Evolutionary conservation across 768 basidiomycete genomes (phyloP).

Genomic region (Cystofilobasidium capitatum): DNA sequence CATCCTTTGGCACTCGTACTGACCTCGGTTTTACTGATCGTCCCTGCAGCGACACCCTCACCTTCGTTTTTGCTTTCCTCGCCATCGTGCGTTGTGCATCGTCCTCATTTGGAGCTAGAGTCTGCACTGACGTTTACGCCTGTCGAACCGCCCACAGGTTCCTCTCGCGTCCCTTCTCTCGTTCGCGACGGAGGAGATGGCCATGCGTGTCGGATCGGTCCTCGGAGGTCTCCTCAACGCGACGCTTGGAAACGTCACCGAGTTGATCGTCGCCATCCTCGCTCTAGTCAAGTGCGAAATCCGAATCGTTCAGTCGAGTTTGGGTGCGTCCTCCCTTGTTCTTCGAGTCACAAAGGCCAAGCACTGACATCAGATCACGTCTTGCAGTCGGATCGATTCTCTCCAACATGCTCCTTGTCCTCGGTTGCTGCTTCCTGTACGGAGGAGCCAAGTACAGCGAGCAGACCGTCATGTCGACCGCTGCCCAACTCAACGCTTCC

Average conservation of each 20-base stretch:
- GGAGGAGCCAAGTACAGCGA: constrained; percentile 16
- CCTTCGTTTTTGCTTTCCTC: constrained; percentile 23
- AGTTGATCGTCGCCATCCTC: constrained; percentile 20
- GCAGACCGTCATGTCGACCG: constrained; percentile 19
- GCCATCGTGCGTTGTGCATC: constrained; percentile 19
- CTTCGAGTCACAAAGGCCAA: no score
- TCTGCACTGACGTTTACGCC: background rate
- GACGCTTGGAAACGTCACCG: constrained; percentile 22
- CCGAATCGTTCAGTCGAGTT: constrained; percentile 18
- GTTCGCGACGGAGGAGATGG: constrained; percentile 26
- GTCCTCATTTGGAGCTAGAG: no score
- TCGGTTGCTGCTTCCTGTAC: constrained; percentile 19
- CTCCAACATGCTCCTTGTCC: constrained; percentile 22
- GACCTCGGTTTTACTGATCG: no score
- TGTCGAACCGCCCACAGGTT: background rate
- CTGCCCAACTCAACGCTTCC: constrained; percentile 23
- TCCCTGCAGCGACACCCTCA: constrained; percentile 15
- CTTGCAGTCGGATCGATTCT: constrained; percentile 20
- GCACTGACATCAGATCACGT: no score
- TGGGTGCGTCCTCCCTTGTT: constrained; percentile 5
- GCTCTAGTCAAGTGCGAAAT: constrained; percentile 26
- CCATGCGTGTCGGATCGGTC: constrained; percentile 18
- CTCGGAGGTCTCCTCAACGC: constrained; percentile 26
- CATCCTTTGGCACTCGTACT: background rate
- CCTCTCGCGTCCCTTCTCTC: constrained; percentile 24